Evolutionary conservation across 1,284 basidiomycete species (phyloP).

Genomic region (Entoloma clypeatum): DNA sequence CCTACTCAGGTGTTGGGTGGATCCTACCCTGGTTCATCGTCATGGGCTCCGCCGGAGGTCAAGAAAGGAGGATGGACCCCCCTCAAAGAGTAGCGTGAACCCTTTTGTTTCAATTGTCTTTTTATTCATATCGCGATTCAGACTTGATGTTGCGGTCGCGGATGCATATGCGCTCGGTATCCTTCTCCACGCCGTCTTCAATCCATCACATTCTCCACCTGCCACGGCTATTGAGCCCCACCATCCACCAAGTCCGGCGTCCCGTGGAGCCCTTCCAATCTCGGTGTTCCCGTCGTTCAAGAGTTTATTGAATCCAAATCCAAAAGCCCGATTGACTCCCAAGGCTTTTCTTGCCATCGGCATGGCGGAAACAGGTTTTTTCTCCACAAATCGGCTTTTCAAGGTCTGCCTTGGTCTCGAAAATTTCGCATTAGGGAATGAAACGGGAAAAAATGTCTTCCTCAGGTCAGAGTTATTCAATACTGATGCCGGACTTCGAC

Average conservation of each 20-base stretch:
- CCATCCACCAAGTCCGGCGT: slow-evolving; percentile 67
- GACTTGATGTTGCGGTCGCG: slow-evolving; percentile 65
- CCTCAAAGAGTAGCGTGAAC: slow-evolving; percentile 76
- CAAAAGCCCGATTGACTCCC: slow-evolving; percentile 73
- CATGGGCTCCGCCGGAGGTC: slow-evolving; percentile 82
- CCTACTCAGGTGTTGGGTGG: slow-evolving; percentile 63
- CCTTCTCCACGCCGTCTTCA: slow-evolving; percentile 83
- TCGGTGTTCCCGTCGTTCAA: slow-evolving; percentile 81
- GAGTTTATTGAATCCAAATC: slow-evolving; percentile 85
- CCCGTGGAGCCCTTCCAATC: slow-evolving; percentile 76
- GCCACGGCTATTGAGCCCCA: slow-evolving; percentile 68
- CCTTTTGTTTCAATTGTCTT: slow-evolving; percentile 5
- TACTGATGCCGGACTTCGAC: not conserved
- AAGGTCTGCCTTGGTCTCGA: slow-evolving; percentile 85
- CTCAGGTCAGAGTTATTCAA: slow-evolving; percentile 53
- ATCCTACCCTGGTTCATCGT: slow-evolving; percentile 56
- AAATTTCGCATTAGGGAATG: slow-evolving; percentile 80
- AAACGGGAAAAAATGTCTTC: slow-evolving; percentile 77
- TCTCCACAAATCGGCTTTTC: slow-evolving; percentile 80
- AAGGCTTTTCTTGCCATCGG: slow-evolving; percentile 79
- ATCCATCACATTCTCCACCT: slow-evolving; percentile 70
- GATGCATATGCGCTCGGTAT: slow-evolving; percentile 88
- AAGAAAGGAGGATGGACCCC: slow-evolving; percentile 83
- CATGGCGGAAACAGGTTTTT: slow-evolving; percentile 82
- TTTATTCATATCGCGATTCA: slow-evolving; percentile 28